Percentiles rank a stretch among this genome's conserved stretches.
These are phyloP conservation scores for Chloris gayana DNA, from an alignment of 176 grass and related monocot genomes.

Conservation along the genomic window DNA sequence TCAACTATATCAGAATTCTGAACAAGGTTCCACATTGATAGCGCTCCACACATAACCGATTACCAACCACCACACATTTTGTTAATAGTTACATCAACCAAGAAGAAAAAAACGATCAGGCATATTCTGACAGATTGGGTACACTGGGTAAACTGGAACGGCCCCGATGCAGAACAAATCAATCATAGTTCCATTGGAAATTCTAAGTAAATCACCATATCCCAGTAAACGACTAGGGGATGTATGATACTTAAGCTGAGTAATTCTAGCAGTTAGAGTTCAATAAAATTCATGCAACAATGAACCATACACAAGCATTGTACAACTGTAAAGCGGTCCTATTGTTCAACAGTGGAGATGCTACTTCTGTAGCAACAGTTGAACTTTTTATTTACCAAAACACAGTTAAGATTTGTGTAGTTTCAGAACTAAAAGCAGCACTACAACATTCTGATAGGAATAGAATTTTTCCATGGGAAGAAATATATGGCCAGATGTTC, in stretches of 20 bases:
- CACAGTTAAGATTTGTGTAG: neutral
- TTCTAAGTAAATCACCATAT: neutral
- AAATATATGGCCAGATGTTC: neutral
- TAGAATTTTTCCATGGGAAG: neutral
- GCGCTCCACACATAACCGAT: neutral
- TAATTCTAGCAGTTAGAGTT: neutral
- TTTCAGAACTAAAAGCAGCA: neutral
- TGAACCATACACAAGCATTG: too few relatives aligned
- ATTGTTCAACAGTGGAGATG: neutral
- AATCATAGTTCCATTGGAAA: neutral
- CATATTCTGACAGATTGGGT: neutral
- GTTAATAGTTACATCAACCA: neutral
- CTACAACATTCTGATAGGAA: neutral
- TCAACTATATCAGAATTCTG: neutral
- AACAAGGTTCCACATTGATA: neutral
- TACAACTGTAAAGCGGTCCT: too few relatives aligned
- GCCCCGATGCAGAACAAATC: neutral
- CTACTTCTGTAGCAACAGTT: neutral
- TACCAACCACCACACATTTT: neutral
- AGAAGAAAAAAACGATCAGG: neutral
- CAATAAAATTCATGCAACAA: neutral
- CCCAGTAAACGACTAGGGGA: neutral
- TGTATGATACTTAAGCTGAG: neutral
- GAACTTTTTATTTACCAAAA: neutral
- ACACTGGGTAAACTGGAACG: neutral